These are phyloP conservation scores for Taiwanofungus camphoratus DNA, from an alignment of 1,284 basidiomycete genomes.

Conservation along the genomic window DNA sequence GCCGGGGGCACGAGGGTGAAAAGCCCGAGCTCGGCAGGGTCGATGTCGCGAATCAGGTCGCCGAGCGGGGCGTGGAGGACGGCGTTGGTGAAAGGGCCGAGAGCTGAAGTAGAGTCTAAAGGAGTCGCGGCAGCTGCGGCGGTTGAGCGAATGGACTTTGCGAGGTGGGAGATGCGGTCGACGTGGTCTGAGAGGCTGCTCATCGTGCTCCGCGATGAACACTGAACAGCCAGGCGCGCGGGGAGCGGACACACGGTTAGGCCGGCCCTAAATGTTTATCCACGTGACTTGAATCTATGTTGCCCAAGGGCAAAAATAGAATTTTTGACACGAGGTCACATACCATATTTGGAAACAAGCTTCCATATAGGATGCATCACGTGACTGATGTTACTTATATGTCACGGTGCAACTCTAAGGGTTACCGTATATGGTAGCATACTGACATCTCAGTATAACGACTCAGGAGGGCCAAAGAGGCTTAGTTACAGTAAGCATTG, in stretches of 20 bases:
- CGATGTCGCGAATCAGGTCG: conserved; percentile 72
- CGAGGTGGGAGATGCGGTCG: conserved; percentile 35
- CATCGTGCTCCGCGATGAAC: conserved; percentile 25
- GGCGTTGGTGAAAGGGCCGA: conserved; percentile 47
- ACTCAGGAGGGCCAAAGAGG: too few relatives aligned
- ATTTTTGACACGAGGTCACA: too few relatives aligned
- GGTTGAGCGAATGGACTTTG: conserved; percentile 30
- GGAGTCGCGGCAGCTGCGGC: conserved; percentile 21
- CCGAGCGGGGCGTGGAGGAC: conserved; percentile 56
- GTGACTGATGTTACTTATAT: too few relatives aligned
- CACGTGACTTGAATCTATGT: neutral
- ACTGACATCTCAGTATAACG: too few relatives aligned
- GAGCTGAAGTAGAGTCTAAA: conserved; percentile 9
- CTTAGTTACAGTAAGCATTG: too few relatives aligned
- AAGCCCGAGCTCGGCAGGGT: conserved; percentile 68
- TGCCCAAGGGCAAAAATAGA: too few relatives aligned
- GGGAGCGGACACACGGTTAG: conserved; percentile 7
- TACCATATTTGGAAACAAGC: too few relatives aligned
- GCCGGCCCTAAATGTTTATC: conserved; percentile 10
- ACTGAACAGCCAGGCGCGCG: neutral
- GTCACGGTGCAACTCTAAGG: too few relatives aligned
- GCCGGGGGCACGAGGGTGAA: conserved; percentile 47
- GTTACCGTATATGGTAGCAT: too few relatives aligned
- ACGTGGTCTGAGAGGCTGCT: conserved; percentile 37
- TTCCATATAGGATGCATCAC: too few relatives aligned